A percentile compares a stretch with the other conserved stretches of the same genome.
Conservation (phyloP, 768 basidiomycete genomes). For the Sarcomyxa edulis region DNA sequence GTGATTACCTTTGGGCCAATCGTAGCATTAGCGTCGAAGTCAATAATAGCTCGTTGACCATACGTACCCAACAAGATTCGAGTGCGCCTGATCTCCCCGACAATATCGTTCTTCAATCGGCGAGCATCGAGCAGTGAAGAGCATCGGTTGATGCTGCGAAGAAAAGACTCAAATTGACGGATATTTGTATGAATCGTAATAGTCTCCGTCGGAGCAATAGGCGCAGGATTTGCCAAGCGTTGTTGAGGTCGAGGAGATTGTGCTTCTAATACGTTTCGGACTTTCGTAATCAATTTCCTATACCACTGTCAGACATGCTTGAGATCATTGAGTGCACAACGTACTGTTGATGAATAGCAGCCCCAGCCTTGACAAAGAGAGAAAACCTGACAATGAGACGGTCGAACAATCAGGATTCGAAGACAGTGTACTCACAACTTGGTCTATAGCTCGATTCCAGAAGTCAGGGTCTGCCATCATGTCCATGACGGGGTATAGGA, state of each 20-base stretch:
- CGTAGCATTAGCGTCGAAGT: too few species aligned
- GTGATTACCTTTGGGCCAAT: conserved; percentile 85
- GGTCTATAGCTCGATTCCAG: conserved; percentile 91
- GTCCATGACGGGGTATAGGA: conserved; percentile 85
- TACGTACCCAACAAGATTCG: conserved; percentile 61
- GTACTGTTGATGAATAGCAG: conserved; percentile 47
- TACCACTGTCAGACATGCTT: conserved; percentile 7
- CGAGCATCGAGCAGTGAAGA: conserved; percentile 86
- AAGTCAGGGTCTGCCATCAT: conserved; percentile 95
- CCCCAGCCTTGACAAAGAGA: conserved; percentile 33
- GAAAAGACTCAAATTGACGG: conserved; percentile 87
- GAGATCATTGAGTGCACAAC: conserved; percentile 9
- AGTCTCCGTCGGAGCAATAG: conserved; percentile 46
- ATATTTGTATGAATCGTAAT: conserved; percentile 81
- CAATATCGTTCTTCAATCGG: conserved; percentile 86
- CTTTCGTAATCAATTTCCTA: conserved; percentile 84
- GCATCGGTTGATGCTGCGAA: conserved; percentile 77
- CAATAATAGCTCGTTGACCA: conserved; percentile 1
- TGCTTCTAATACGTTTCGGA: conserved; percentile 77
- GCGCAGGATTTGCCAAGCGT: conserved; percentile 31
- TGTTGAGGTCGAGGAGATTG: conserved; percentile 58
- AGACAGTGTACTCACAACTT: conserved; percentile 58
- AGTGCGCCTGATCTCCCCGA: conserved; percentile 85
- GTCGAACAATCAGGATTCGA: background rate
- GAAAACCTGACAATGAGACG: background rate